Evolutionary conservation across 176 grass and related monocot species (phyloP).

Genomic region (Bromus sterilis): DNA sequence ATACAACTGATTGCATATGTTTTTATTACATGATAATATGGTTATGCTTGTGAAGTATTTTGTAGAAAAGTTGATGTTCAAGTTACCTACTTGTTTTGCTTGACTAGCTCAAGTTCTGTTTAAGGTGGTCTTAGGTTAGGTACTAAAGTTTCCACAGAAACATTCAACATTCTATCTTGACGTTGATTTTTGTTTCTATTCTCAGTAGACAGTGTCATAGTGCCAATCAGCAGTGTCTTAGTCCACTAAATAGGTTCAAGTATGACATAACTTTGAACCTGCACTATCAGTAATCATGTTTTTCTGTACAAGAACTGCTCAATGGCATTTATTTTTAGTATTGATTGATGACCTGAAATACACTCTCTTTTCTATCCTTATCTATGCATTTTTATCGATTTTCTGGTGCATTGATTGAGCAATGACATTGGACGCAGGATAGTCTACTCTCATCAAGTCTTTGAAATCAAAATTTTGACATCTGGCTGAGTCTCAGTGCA

Average conservation of each 20-base stretch:
- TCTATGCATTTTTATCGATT: neutral
- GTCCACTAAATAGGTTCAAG: neutral
- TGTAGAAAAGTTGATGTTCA: neutral
- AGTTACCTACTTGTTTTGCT: neutral
- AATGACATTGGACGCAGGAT: constrained; percentile 59
- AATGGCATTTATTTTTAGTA: neutral
- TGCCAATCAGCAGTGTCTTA: neutral
- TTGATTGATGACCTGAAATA: neutral
- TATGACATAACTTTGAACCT: neutral
- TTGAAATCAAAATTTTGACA: constrained; percentile 44
- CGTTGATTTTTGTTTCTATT: neutral
- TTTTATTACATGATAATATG: neutral
- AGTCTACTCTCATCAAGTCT: constrained; percentile 49
- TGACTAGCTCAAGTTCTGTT: neutral
- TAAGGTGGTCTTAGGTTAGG: neutral
- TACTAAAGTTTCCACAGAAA: neutral
- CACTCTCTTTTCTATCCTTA: neutral
- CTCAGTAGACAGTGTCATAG: neutral
- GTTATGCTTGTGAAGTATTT: neutral
- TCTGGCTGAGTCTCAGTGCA: constrained; percentile 28
- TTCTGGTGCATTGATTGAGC: constrained; percentile 38
- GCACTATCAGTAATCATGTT: neutral
- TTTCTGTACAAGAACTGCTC: neutral
- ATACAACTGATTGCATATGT: neutral
- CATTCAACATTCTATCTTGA: neutral